Percentiles rank a stretch among this genome's conserved stretches.
Evolutionary conservation across 1,139 yeast genomes (phyloP).

Genomic region (Sugiyamaella sp.): DNA sequence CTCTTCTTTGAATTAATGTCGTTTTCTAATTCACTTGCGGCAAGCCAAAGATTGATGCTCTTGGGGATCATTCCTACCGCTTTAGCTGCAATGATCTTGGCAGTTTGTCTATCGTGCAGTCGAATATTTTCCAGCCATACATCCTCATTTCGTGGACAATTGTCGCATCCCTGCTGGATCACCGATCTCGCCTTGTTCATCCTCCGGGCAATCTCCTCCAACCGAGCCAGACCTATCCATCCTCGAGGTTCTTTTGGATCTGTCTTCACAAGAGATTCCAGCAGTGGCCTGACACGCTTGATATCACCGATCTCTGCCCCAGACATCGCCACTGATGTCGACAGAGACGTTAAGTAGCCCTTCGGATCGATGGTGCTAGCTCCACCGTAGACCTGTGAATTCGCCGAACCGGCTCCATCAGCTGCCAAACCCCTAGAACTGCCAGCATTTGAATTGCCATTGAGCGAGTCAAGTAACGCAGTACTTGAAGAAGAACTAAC

Average conservation of each 20-base stretch:
- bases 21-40: slow-evolving; percentile 66
- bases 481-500: no score
- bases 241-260: slow-evolving; percentile 76
- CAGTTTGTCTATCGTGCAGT: slow-evolving; percentile 55
- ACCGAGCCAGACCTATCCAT: slow-evolving; percentile 86
- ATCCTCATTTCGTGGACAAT: slow-evolving; percentile 67
- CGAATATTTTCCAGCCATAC: slow-evolving; percentile 84
- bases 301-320: slow-evolving; percentile 53
- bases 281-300: slow-evolving; percentile 59
- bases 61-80: slow-evolving; percentile 62
- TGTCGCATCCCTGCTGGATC: slow-evolving; percentile 72
- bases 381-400: slow-evolving; percentile 15
- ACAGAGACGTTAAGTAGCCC: slow-evolving; percentile 47
- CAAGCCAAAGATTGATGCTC: slow-evolving; percentile 70
- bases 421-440: slow-evolving; percentile 7
- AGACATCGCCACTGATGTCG: slow-evolving; percentile 26
- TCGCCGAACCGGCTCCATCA: neutral
- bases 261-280: slow-evolving; percentile 67
- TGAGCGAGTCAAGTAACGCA: slow-evolving; percentile 10
- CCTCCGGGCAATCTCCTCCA: slow-evolving; percentile 70
- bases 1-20: slow-evolving; percentile 56
- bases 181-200: slow-evolving; percentile 59
- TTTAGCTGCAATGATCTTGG: slow-evolving; percentile 61
- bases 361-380: slow-evolving; percentile 41
- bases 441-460: slow-evolving; percentile 16